Evolutionary conservation across 2,329 filamentous ascomycete species (phyloP), one percentile per base, ranked within the genome.

Genomic region (Pseudogymnoascus sp.): DNA sequence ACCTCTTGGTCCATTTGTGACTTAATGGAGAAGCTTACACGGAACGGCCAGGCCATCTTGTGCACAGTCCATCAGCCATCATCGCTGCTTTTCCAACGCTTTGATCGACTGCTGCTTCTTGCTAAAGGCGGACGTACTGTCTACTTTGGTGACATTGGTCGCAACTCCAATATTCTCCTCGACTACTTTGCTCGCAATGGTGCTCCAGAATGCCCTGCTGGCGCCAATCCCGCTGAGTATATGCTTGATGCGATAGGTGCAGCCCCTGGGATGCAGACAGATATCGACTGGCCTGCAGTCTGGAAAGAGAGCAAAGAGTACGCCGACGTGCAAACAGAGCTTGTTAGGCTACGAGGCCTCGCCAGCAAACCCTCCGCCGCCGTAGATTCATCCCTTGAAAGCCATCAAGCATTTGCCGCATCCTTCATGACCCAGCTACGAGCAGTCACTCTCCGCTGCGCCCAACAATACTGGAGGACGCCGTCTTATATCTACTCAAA

Each of bases 401-500:
- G n/a, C 8, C 82, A 82, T 64, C 76, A 81, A 7, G 87, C 91
- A 70, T 94, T 92, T 62, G 89, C 90, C 3, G 86, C 88, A 63
- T 83, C 89, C 0, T 86, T 92, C 67, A 62, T 61, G 1, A 67
- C 76, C 0, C 90, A 95, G 69, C 72, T 91, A 2, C 73, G 71
- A 48, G 77, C 82, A 61, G 87, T 89, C 52, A 82, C 82, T 2
- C 66, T 77, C 5, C 83, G 86, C 62, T 82, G 88, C 8, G 88
- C 88, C 72, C 77, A 85, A 67, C 86, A 90, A 69, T 88, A 88
- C 75, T 90, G 86, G 86, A 81, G 87, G 56, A 86, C 79, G 1
- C 87, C 87, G 0, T 76, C 80, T 1, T 90, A 90, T 73, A 86
- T 90, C 67, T 89, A 86, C 73, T 82, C 84, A 59, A 90, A 90